These are phyloP conservation scores for Penicillium silybi DNA, from an alignment of 495 filamentous ascomycete genomes.

Conservation along the genomic window DNA sequence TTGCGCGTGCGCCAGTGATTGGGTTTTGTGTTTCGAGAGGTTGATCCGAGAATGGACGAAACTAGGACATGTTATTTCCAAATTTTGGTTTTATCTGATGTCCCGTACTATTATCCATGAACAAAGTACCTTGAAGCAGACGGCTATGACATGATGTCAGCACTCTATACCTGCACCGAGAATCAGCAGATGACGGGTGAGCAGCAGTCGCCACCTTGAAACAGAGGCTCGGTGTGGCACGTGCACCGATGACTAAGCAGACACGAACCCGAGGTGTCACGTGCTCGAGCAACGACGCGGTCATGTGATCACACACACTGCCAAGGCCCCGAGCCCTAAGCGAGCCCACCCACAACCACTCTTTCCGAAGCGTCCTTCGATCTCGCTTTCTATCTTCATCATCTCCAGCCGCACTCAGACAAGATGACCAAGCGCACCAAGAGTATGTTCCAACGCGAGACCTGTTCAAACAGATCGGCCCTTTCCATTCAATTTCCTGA, in stretches of 20 bases:
- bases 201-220: neutral
- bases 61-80: neutral
- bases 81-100: neutral
- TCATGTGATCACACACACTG: slow-evolving; percentile 25
- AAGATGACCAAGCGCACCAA: slow-evolving; percentile 97
- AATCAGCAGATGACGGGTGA: neutral
- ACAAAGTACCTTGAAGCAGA: too few species aligned
- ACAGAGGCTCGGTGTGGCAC: neutral
- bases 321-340: slow-evolving; percentile 39
- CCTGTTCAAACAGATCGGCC: neutral
- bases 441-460: slow-evolving; percentile 48
- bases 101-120: neutral
- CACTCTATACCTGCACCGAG: neutral
- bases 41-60: neutral
- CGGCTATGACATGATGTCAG: too few species aligned
- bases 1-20: slow-evolving; percentile 1
- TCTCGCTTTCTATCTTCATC: slow-evolving; percentile 44
- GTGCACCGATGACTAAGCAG: too few species aligned
- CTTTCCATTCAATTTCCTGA: neutral
- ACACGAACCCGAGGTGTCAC: too few species aligned
- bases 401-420: slow-evolving; percentile 42
- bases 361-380: slow-evolving; percentile 37
- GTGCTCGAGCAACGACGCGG: neutral
- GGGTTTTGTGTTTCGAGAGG: neutral
- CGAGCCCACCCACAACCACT: slow-evolving; percentile 48